phyloP scores from a whole-genome alignment of 805 yeast genomes.

The Candida maris region DNA sequence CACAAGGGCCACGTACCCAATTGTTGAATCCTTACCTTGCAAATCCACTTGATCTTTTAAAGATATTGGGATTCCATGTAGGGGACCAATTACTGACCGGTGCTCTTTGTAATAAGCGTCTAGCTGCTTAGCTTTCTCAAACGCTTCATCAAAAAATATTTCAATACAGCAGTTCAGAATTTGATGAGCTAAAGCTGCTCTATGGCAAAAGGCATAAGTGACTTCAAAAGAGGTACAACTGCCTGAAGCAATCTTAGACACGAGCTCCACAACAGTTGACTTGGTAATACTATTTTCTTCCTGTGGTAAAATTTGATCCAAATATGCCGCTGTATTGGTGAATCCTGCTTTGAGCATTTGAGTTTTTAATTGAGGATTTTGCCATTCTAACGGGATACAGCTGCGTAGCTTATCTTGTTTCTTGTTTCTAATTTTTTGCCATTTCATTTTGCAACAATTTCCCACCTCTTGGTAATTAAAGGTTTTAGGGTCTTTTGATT shows the following conservation, averaged over 20 bases:
- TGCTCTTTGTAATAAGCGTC: conserved; percentile 45
- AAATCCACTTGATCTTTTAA: conserved; percentile 53
- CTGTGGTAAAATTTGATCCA: not conserved
- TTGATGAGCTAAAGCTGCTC: conserved; percentile 46
- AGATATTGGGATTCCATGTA: conserved; percentile 62
- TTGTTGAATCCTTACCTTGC: conserved; percentile 48
- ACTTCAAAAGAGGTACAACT: conserved; percentile 16
- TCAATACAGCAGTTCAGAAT: conserved; percentile 46
- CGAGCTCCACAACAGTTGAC: not conserved
- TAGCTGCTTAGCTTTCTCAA: conserved; percentile 43
- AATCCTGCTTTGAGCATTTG: conserved; percentile 1
- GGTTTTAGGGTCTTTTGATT: not conserved
- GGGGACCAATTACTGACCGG: conserved; percentile 48
- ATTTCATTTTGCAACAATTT: conserved; percentile 17
- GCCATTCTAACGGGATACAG: not conserved
- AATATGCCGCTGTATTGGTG: not conserved
- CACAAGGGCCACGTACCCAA: conserved; percentile 40
- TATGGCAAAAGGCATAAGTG: conserved; percentile 42
- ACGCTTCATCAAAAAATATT: conserved; percentile 43
- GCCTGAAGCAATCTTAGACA: not conserved
- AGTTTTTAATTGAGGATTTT: not conserved
- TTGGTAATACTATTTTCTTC: not conserved
- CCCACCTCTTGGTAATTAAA: not conserved
- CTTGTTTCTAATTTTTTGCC: not conserved
- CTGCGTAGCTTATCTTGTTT: not conserved